Base-by-base conservation (phyloP, 208 protist species). In the Wallacemonas rigidus region DNA sequence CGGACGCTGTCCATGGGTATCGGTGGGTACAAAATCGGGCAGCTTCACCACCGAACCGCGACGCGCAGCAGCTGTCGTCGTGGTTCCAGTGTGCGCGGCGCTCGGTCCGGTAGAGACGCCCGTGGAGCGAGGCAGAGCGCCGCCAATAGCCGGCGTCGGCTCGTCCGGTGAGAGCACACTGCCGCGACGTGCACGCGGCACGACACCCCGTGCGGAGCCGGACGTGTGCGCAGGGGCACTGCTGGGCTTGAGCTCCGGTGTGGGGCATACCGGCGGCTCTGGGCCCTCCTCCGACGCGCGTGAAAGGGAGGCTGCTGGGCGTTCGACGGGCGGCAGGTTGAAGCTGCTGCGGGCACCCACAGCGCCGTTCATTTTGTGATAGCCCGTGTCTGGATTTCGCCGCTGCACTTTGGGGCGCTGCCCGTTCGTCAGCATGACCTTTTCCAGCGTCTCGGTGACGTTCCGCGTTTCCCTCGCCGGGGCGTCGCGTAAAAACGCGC, bases 311-410 rank as follows among this genome's bases (percentile, higher is more conserved):
- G 36, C 56, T 15, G 15, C 50, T 8, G 53, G 8, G 2, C 54
- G 40, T n/a, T 65, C 60, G 7, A 65, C 7, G 3, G 3, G 9
- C 12, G 62, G 41, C 26, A 63, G 36, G 26, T 51, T 67, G 55
- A 74, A 40, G 70, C 79, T 80, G 38, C 43, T 70, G 6, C 56
- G 44, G 11, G 72, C 69, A 9, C 79, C 82, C 40, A 75, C 50
- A 3, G 71, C 72, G 48, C 74, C 68, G 67, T 82, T 82, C 45
- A 72, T 47, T 38, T 77, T 88, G 76, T 82, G 67, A 57, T 82
- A 80, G 11, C 36, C 45, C 9, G n/a, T 47, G 35, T 87, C 71
- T 3, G 15, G n/a, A 72, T 56, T 51, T 7, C 48, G 26, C 41
- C 48, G 9, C 58, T 51, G n/a, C 1, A 35, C 54, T 26, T 50